These are phyloP conservation scores for Vitellaria paradoxa DNA, from an alignment of 179 eudicot genomes.

Conservation along the genomic window DNA sequence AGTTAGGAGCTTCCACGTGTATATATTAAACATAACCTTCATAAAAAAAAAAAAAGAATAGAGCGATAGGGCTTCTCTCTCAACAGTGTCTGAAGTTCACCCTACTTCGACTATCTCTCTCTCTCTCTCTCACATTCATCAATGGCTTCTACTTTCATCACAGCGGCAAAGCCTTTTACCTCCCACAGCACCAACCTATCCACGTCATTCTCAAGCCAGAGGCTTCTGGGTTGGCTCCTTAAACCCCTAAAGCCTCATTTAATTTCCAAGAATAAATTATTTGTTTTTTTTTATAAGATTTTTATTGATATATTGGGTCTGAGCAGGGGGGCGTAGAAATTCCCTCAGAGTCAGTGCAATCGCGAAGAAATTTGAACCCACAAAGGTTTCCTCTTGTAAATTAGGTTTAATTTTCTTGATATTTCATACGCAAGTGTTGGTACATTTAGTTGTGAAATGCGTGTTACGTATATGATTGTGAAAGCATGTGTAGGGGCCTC, in stretches of 20 bases:
- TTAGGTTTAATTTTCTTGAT: neutral
- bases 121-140: constrained; percentile 24
- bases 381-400: constrained; percentile 50
- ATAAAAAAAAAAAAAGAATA: no score
- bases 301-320: neutral
- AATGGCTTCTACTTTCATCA: constrained; percentile 62
- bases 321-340: constrained; percentile 44
- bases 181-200: constrained; percentile 25
- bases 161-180: constrained; percentile 43
- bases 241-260: neutral
- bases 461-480: no score
- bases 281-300: neutral
- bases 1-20: no score
- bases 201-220: constrained; percentile 28
- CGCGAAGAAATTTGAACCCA: constrained; percentile 62
- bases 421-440: neutral
- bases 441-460: no score
- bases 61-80: neutral
- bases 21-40: no score
- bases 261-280: neutral
- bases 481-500: neutral
- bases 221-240: constrained; percentile 30
- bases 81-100: neutral
- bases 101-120: neutral
- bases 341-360: constrained; percentile 60